Evolutionary conservation across 495 filamentous ascomycete genomes (phyloP).

Genomic region (Aspergillus affinis): DNA sequence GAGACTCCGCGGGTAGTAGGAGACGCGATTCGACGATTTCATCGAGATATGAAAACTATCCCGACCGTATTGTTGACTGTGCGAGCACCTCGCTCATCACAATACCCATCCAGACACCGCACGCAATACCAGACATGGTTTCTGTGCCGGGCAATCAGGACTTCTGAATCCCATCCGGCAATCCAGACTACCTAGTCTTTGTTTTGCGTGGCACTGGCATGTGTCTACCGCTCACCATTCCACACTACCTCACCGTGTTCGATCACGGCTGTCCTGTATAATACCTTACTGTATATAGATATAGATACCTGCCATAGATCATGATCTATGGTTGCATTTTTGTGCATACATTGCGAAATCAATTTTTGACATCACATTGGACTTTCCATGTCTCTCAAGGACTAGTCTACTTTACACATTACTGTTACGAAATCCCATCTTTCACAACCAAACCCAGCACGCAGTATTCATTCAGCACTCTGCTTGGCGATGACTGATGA

Average conservation of each 20-base stretch:
- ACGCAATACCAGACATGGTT: too few species aligned
- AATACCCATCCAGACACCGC: too few species aligned
- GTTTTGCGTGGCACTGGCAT: neutral
- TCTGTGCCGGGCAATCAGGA: neutral
- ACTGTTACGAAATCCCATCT: too few species aligned
- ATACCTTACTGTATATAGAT: neutral
- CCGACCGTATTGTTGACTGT: neutral
- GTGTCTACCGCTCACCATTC: neutral
- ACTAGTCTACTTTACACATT: too few species aligned
- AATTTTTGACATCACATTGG: neutral
- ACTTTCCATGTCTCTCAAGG: too few species aligned
- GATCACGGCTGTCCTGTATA: too few species aligned
- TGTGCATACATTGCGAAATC: neutral
- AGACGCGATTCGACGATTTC: neutral
- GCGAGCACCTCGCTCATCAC: neutral
- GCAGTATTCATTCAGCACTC: too few species aligned
- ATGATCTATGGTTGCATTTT: neutral
- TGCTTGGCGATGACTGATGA: too few species aligned
- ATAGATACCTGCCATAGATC: neutral
- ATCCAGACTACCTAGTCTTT: too few species aligned
- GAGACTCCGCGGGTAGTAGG: neutral
- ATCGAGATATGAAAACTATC: neutral
- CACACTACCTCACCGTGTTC: too few species aligned
- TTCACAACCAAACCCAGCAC: too few species aligned
- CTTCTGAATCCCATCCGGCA: neutral